Percentiles rank a stretch among this genome's conserved stretches.
Evolutionary conservation across 208 protist species (phyloP).

Genomic region (Trypanosoma congolense): DNA sequence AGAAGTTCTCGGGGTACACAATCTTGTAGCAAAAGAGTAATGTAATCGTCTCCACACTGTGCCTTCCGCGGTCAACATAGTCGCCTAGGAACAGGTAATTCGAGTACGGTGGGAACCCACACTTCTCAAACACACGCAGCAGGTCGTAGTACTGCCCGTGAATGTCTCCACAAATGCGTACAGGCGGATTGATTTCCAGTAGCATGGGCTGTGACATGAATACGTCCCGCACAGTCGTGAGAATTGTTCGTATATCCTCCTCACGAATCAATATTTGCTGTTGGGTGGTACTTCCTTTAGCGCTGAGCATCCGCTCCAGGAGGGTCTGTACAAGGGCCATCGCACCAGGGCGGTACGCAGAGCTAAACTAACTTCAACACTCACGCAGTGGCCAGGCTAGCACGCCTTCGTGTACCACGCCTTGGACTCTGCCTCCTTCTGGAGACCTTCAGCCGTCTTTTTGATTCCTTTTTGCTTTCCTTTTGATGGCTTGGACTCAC

Average conservation of each 20-base stretch:
- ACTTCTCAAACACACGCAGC: constrained; percentile 9
- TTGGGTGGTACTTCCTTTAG: constrained; percentile 28
- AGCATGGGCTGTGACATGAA: constrained; percentile 46
- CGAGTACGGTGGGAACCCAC: constrained; percentile 45
- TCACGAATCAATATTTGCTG: constrained; percentile 35
- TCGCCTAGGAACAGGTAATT: constrained; percentile 93
- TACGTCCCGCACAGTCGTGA: constrained; percentile 29
- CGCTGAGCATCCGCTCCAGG: constrained; percentile 36
- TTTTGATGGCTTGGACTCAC: too few species aligned
- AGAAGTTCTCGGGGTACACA: constrained; percentile 96
- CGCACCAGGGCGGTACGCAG: too few species aligned
- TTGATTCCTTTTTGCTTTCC: too few species aligned
- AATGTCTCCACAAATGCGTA: constrained; percentile 97
- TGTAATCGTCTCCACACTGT: constrained; percentile 93
- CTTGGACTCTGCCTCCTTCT: too few species aligned
- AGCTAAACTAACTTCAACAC: constrained; percentile 1
- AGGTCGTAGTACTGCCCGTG: constrained; percentile 98
- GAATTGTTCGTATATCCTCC: constrained; percentile 32
- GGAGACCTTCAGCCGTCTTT: too few species aligned
- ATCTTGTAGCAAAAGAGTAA: constrained; percentile 95
- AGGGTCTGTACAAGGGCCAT: constrained; percentile 21
- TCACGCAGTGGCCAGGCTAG: too few species aligned
- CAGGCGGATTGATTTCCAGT: constrained; percentile 48
- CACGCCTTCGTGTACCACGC: too few species aligned
- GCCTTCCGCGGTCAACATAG: constrained; percentile 98